Base-by-base conservation (phyloP, 768 basidiomycete species). In the Trametes villosa region DNA sequence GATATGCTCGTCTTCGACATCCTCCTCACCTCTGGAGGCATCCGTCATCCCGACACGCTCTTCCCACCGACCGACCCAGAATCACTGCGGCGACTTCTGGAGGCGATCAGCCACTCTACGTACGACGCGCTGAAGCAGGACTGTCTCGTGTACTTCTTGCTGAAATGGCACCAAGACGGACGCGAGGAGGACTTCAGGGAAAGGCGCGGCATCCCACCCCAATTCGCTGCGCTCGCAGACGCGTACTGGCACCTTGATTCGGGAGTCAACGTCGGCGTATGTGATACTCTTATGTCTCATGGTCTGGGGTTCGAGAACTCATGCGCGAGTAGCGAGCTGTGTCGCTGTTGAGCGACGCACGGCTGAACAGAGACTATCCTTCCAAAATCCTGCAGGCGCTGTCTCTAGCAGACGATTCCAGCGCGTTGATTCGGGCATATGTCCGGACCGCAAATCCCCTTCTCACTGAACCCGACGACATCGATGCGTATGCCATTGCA, bases 171-270 rank as follows among this genome's bases (percentile, higher is more conserved):
- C 60, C 78, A 82, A 67, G 89, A 92, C 69, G 81, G 83, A 6
- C 80, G 70, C 77, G 89, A 79, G 69, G 79, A 62, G 67, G 72
- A 60, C 78, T 91, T 77, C 74, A 76, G 69, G 53, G 77, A 72
- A 72, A 83, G 71, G n/a, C 75, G 81, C 29, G 84, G 81, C 66
- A 87, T 94, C 61, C 86, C 89, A 4, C 87, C 90, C 3, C 92
- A 92, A 66, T 93, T 92, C 67, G 78, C 81, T 8, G 76, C 81
- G 4, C 80, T 94, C 47, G 84, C 89, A n/a, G 88, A 91, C 75
- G 92, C 92, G 68, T 94, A 94, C 75, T 94, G 89, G 88, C 76
- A 84, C 71, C 75, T 94, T 60, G 92, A 94, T 74, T 80, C 84
- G 2, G 89, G 88, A 12, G 77, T 80, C n/a, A 77, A 86, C 44